Base-by-base conservation (phyloP, 164 flowering plant genomes). In the Liriodendron chinense region DNA sequence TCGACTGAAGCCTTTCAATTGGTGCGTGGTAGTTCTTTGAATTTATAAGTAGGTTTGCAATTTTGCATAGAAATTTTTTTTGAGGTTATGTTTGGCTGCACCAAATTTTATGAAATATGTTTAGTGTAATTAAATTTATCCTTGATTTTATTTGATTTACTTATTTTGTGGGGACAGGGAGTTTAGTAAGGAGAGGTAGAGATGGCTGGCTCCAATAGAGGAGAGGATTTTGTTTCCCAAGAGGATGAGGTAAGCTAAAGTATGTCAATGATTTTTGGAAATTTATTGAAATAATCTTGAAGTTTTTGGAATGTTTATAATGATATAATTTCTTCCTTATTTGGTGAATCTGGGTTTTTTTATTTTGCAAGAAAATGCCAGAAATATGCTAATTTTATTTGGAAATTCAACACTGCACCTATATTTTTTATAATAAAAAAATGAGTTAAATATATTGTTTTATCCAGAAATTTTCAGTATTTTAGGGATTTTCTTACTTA, bases 161-260 rank as follows among this genome's bases (percentile, higher is more conserved):
- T 10, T 26, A 66, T 24, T 66, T 26, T 12, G 9, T 26, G 8
- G 16, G 14, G 43, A 66, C 34, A 22, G 28, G n/a, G 24, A 21
- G 67, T 24, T 64, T 64, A 1, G 3, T 25, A 66, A 28, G 47
- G 69, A 72, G 74, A 57, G 74, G 14, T 6, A 43, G 65, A 72
- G 66, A 72, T 72, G 74, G 74, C 65, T 10, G 65, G 66, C 65
- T 59, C 65, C 65, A 61, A 61, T 21, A 20, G 74, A 72, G 48
- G 65, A 12, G 74, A 72, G 26, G 74, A 72, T 16, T 57, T 57
- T n/a, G n/a, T 57, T 25, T 57, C 65, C 57, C 74, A 59, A 21
- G 74, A 59, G 62, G 74, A 72, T 66, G 74, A 50, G 26, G 26
- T 53, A n/a, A 69, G 13, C 50, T 16, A 20, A 16, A 34, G 43